Conservation (phyloP, 2,329 filamentous ascomycete species). For the Fusarium burgessii region DNA sequence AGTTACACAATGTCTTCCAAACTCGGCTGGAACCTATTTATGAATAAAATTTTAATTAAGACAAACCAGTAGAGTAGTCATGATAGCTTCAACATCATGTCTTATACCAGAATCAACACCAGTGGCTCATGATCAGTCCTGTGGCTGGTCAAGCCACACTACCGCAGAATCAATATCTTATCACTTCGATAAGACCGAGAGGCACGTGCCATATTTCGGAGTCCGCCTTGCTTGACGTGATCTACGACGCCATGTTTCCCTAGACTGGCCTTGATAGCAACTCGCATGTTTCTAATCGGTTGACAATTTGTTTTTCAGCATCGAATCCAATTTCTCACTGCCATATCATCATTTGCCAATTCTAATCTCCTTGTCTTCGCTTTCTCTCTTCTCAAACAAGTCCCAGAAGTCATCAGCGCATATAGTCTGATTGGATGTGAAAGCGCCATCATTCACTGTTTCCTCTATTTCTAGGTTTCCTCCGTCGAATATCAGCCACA, state of each 20-base stretch:
- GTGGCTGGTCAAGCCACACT: slow-evolving; percentile 19
- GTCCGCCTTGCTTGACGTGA: slow-evolving; percentile 44
- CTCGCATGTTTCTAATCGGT: slow-evolving; percentile 33
- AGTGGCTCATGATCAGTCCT: background rate
- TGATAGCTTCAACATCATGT: slow-evolving; percentile 3
- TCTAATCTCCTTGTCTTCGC: slow-evolving; percentile 9
- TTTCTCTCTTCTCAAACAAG: slow-evolving; percentile 12
- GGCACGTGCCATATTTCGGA: slow-evolving; percentile 42
- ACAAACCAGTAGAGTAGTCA: background rate
- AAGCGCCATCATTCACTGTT: slow-evolving; percentile 29
- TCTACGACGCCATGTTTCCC: slow-evolving; percentile 41
- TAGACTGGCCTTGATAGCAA: slow-evolving; percentile 34
- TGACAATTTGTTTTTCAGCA: slow-evolving; percentile 19
- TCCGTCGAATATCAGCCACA: slow-evolving; percentile 21
- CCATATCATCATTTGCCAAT: background rate
- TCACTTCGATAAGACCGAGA: slow-evolving; percentile 40
- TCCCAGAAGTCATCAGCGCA: slow-evolving; percentile 14
- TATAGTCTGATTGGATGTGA: slow-evolving; percentile 33
- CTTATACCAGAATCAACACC: background rate
- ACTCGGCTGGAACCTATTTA: background rate
- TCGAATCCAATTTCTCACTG: slow-evolving; percentile 9
- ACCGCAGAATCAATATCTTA: slow-evolving; percentile 19
- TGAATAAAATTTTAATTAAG: background rate
- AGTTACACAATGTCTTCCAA: background rate
- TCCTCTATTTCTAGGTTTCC: slow-evolving; percentile 19